Evolutionary conservation across 2,329 filamentous ascomycete genomes (phyloP), one percentile per base, ranked within the genome.

Genomic region (Laburnicola sp.): DNA sequence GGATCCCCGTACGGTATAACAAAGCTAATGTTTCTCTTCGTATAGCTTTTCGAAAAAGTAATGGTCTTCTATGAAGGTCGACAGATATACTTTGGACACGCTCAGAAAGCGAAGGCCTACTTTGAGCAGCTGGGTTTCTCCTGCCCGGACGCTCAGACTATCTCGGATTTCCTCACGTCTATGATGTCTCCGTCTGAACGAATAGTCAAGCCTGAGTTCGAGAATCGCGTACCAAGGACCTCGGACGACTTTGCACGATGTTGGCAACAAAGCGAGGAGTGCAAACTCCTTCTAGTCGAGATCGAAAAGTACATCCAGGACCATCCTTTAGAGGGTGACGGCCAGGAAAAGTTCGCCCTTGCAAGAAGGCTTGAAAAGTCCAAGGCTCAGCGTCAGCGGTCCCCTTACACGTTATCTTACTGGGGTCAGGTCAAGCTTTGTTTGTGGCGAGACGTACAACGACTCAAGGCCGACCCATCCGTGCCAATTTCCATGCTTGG

Each of bases 321-420:
- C 34, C 78, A 74, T 56, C 72, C 76, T 0, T 68, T 77, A 50
- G 70, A 74, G 26, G 77, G 78, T 44, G 72, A 43, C 9, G 45
- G 77, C 11, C 73, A 78, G 44, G 50, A 67, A 27, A 57, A 66
- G 41, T 67, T 66, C 42, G 39, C 55, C 1, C 44, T 50, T 2
- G 60, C 65, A 74, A 75, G 78, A 51, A 57, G 74, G 9, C 69
- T 74, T 35, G 60, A 77, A 54, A 69, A 73, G 45, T 80, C 80
- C 58, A 72, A 76, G 63, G 53, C 57, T 7, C 69, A 72, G 52
- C 86, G 89, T 2, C 72, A 80, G 38, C 83, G 83, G 68, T 95
- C 89, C 1, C 91, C 92, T 0, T 96, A 87, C 71, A 96, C 90
- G 0, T 78, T 96, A 31, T 93, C 89, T 0, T 89, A 87, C 58